phyloP scores from a whole-genome alignment of 179 eudicot genomes.

The Patellifolia procumbens region DNA sequence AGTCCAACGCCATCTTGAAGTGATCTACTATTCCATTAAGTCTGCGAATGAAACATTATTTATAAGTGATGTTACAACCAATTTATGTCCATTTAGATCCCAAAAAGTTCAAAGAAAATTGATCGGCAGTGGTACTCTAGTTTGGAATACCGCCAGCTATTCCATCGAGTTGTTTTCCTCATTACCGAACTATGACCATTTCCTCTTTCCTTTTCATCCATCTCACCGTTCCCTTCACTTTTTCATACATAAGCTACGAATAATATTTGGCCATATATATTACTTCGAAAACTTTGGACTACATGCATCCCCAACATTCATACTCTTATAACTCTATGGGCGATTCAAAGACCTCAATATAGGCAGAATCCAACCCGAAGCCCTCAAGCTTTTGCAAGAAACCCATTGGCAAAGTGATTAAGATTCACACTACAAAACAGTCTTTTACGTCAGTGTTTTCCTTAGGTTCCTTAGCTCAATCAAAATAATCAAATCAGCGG shows the following conservation, averaged over 20 bases:
- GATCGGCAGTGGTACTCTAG: neutral
- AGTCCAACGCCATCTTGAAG: conserved; percentile 76
- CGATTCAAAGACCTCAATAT: neutral
- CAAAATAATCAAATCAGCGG: neutral
- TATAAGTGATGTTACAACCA: neutral
- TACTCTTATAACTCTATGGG: neutral
- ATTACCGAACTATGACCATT: neutral
- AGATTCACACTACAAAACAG: neutral
- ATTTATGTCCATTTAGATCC: neutral
- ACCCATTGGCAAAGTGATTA: neutral
- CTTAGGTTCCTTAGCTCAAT: neutral
- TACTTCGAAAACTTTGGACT: neutral
- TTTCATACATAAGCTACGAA: neutral
- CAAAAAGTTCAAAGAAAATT: neutral
- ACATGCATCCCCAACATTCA: neutral
- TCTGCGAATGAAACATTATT: conserved; percentile 34
- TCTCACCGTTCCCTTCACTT: neutral
- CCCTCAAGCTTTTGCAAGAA: neutral
- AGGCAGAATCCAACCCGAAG: neutral
- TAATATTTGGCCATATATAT: no score
- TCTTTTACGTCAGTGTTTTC: neutral
- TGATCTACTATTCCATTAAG: conserved; percentile 54
- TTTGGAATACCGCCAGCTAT: neutral
- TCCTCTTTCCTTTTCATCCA: neutral
- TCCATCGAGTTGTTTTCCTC: neutral